phyloP scores from a whole-genome alignment of 225 moss, liverwort and hornwort genomes.

The Polytrichum commune region DNA sequence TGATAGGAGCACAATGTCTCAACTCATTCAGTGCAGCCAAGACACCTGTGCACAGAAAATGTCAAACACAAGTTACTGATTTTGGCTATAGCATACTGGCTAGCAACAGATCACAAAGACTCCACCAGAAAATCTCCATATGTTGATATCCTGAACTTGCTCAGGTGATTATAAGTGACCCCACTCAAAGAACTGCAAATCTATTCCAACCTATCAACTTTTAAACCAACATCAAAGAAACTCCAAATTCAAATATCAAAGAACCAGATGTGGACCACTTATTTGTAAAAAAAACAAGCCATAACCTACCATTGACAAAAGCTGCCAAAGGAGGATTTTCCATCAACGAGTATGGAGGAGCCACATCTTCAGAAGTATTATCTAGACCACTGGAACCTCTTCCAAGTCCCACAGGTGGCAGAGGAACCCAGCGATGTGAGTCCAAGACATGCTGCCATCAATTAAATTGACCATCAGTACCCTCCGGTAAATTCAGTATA shows the following conservation, averaged over 20 bases:
- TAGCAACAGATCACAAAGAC: too few species aligned
- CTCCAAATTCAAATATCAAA: not conserved
- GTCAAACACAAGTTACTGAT: not conserved
- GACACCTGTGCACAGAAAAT: conserved; percentile 49
- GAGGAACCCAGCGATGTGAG: conserved; percentile 95
- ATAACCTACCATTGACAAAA: conserved; percentile 76
- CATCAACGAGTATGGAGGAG: conserved; percentile 95
- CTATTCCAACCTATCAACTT: too few species aligned
- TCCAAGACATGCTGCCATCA: conserved; percentile 82
- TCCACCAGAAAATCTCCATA: too few species aligned
- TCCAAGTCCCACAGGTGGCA: conserved; percentile 75
- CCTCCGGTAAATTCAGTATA: too few species aligned
- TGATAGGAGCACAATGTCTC: conserved; percentile 90
- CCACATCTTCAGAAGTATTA: conserved; percentile 62
- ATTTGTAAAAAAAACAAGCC: not conserved
- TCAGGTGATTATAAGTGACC: too few species aligned
- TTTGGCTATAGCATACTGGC: too few species aligned
- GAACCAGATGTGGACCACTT: too few species aligned
- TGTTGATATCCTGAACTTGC: too few species aligned
- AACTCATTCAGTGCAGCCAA: conserved; percentile 93
- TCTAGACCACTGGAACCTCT: conserved; percentile 53
- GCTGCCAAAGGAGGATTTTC: conserved; percentile 93
- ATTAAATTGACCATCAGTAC: conserved; percentile 4
- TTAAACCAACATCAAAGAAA: too few species aligned
- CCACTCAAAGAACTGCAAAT: too few species aligned